phyloP scores from a whole-genome alignment of 345 rosid genomes.

The Eutrema heterophyllum region DNA sequence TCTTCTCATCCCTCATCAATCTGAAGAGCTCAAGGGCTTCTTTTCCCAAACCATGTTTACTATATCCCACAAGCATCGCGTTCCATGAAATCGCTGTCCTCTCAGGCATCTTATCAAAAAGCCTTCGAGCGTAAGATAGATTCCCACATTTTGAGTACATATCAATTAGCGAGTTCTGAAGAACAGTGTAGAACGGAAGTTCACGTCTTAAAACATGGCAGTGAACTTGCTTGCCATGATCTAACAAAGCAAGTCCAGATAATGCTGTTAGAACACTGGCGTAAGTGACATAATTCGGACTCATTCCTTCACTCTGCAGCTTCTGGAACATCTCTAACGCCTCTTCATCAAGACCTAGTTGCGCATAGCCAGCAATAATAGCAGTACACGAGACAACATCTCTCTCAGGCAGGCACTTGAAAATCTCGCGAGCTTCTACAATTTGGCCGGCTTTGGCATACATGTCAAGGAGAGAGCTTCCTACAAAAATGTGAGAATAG shows the following conservation, averaged over 20 bases:
- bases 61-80: conserved; percentile 79
- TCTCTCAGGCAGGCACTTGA: conserved; percentile 69
- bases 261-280: conserved; percentile 71
- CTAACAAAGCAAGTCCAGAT: conserved; percentile 77
- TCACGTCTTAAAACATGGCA: conserved; percentile 60
- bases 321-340: conserved; percentile 64
- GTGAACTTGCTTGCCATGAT: conserved; percentile 86
- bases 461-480: conserved; percentile 96
- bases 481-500: conserved; percentile 64
- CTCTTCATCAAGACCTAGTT: conserved; percentile 69
- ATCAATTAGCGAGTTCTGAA: conserved; percentile 78
- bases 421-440: conserved; percentile 69
- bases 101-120: conserved; percentile 66
- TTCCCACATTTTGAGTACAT: conserved; percentile 94
- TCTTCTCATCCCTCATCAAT: conserved; percentile 59
- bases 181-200: conserved; percentile 56
- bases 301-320: conserved; percentile 67
- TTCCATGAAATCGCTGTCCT: conserved; percentile 81
- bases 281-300: conserved; percentile 77
- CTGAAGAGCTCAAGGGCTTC: conserved; percentile 62
- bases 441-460: conserved; percentile 84
- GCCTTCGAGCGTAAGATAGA: conserved; percentile 52
- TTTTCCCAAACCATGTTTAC: conserved; percentile 75
- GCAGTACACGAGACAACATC: conserved; percentile 96
- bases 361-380: conserved; percentile 88